Evolutionary conservation across 345 rosid species (phyloP).

Genomic region (Passiflora organensis): DNA sequence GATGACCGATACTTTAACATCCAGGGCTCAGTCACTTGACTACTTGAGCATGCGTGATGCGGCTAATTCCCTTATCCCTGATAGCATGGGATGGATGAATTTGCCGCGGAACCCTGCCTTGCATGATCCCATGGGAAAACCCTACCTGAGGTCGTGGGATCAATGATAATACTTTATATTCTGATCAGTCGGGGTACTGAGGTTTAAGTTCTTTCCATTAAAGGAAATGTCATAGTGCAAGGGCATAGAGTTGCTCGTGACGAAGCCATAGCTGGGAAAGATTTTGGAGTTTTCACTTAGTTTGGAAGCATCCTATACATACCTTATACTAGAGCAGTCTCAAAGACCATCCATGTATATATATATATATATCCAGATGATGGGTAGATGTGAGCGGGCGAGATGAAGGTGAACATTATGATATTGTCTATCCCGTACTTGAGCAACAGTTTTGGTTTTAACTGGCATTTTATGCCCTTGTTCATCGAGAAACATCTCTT

Average conservation of each 20-base stretch:
- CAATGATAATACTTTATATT: too few species aligned
- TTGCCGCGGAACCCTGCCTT: conserved; percentile 47
- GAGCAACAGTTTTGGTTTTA: conserved; percentile 9
- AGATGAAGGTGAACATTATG: conserved; percentile 15
- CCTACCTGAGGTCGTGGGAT: conserved; percentile 86
- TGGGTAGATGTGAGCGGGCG: conserved; percentile 25
- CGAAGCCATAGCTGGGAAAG: conserved; percentile 7
- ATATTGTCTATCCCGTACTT: conserved; percentile 24
- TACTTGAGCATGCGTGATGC: conserved; percentile 59
- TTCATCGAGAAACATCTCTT: too few species aligned
- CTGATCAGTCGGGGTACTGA: too few species aligned
- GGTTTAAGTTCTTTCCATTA: too few species aligned
- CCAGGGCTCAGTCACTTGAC: conserved; percentile 46
- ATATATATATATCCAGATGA: conserved; percentile 44
- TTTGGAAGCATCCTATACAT: conserved; percentile 58
- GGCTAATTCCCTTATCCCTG: conserved; percentile 34
- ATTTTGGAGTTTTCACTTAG: too few species aligned
- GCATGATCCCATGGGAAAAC: conserved; percentile 43
- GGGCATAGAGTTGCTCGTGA: too few species aligned
- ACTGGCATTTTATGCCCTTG: too few species aligned
- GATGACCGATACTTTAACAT: conserved; percentile 42
- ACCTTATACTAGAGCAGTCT: conserved; percentile 39
- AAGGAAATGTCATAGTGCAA: too few species aligned
- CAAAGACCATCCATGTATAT: conserved; percentile 28
- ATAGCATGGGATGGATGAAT: conserved; percentile 72